These are phyloP conservation scores for Trifolium fragiferum DNA, from an alignment of 306 rosid species.

Conservation along the genomic window DNA sequence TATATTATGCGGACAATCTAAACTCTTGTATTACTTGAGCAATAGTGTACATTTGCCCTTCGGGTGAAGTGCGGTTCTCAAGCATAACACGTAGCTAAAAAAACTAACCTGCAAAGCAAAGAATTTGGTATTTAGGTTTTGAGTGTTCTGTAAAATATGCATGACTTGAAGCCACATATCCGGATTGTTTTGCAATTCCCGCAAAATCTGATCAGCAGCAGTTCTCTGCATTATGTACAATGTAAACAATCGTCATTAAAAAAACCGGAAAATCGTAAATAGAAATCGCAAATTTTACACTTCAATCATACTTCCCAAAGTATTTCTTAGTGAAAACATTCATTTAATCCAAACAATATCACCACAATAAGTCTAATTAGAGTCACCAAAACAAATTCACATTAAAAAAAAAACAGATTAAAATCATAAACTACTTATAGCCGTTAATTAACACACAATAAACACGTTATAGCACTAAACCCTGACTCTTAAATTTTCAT, in stretches of 20 bases:
- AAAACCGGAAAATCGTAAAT: neutral
- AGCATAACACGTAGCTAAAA: neutral
- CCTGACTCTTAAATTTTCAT: neutral
- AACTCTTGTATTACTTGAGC: neutral
- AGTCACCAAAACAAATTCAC: constrained; percentile 1
- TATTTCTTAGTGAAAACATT: neutral
- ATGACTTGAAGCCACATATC: constrained; percentile 99
- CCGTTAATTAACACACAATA: neutral
- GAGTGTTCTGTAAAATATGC: constrained; percentile 86
- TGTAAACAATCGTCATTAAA: neutral
- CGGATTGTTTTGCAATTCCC: constrained; percentile 87
- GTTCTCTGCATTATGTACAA: constrained; percentile 61
- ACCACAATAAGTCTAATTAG: neutral
- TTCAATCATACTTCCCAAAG: neutral
- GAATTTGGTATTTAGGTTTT: constrained; percentile 88
- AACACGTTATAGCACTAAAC: neutral
- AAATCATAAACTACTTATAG: neutral
- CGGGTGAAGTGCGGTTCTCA: neutral
- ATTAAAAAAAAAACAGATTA: neutral
- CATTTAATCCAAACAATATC: neutral
- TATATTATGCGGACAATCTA: neutral
- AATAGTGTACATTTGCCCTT: neutral
- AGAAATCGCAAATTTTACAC: neutral
- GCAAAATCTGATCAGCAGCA: constrained; percentile 91
- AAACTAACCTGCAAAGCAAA: constrained; percentile 93